These are phyloP conservation scores for Debaryomycetaceae sp. DNA, from an alignment of 1,139 yeast species.

Conservation along the genomic window DNA sequence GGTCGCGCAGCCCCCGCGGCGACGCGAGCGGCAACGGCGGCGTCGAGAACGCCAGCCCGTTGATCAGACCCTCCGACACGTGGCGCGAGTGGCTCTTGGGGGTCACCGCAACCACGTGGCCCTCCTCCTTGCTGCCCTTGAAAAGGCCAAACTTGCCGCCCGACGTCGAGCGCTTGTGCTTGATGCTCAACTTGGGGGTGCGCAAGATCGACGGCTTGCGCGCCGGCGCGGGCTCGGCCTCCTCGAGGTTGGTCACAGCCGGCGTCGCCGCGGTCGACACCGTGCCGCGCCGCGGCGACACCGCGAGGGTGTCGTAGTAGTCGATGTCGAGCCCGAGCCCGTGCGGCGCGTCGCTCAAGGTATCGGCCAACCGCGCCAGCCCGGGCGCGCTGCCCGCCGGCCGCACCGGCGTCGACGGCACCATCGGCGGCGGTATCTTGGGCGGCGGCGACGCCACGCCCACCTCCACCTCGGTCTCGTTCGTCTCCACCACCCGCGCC, in stretches of 20 bases:
- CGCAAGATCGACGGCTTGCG: constrained; percentile 27
- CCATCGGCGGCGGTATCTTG: constrained; percentile 25
- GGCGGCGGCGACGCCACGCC: constrained; percentile 33
- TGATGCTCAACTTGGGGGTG: constrained; percentile 30
- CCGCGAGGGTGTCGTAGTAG: constrained; percentile 16
- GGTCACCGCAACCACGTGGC: constrained; percentile 14
- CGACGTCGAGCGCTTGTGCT: constrained; percentile 40
- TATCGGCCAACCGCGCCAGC: constrained; percentile 5
- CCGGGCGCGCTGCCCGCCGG: constrained; percentile 8
- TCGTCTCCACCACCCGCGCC: constrained; percentile 43
- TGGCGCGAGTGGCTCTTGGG: constrained; percentile 33
- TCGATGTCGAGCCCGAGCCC: constrained; percentile 43
- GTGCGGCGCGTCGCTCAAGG: constrained; percentile 5
- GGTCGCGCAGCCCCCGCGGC: constrained; percentile 19
- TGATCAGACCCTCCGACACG: constrained; percentile 36
- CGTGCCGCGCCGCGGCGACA: constrained; percentile 7
- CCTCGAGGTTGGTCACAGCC: constrained; percentile 37
- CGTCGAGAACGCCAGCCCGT: constrained; percentile 36
- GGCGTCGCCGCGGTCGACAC: constrained; percentile 22
- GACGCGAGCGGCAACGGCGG: constrained; percentile 39
- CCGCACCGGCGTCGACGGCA: constrained; percentile 19
- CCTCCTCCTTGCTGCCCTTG: constrained; percentile 18
- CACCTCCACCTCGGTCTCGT: constrained; percentile 22
- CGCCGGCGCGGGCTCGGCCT: constrained; percentile 8
- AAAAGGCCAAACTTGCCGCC: constrained; percentile 40